These are phyloP conservation scores for Coemansia sp. DNA, from an alignment of 192 early-diverging fungal genomes.

Conservation along the genomic window DNA sequence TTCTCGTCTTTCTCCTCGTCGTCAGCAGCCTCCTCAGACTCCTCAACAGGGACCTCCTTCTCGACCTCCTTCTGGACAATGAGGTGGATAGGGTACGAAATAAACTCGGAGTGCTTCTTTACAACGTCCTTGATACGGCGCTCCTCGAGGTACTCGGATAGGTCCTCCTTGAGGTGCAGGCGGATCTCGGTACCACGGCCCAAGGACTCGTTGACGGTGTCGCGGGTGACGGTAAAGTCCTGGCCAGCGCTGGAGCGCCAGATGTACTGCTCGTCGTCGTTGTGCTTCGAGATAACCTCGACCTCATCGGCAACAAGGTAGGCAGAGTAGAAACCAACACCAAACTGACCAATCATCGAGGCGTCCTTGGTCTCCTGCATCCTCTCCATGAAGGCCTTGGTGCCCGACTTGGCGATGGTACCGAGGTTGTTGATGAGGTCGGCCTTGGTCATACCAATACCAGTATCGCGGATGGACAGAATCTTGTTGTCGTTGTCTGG, in stretches of 20 bases:
- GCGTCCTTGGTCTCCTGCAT: conserved; percentile 94
- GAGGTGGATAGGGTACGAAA: conserved; percentile 97
- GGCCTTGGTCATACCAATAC: conserved; percentile 77
- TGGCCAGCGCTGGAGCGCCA: conserved; percentile 93
- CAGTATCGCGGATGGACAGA: conserved; percentile 84
- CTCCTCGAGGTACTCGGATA: conserved; percentile 97
- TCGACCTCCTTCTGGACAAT: conserved; percentile 95
- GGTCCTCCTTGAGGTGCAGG: conserved; percentile 98
- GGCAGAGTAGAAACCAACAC: conserved; percentile 99
- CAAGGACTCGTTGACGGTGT: conserved; percentile 84
- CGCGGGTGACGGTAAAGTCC: conserved; percentile 92
- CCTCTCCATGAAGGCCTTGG: conserved; percentile 99
- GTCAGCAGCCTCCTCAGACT: conserved; percentile 67
- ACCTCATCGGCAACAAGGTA: conserved; percentile 99
- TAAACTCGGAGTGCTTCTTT: conserved; percentile 99
- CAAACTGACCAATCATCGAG: conserved; percentile 99
- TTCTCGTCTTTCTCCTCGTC: conserved; percentile 71
- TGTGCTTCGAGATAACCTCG: conserved; percentile 89
- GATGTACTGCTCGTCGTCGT: conserved; percentile 90
- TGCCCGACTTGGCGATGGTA: conserved; percentile 99
- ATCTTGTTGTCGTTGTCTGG: conserved; percentile 87
- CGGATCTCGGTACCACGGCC: conserved; percentile 96
- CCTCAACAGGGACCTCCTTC: conserved; percentile 96
- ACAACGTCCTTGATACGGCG: conserved; percentile 98
- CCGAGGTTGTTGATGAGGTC: conserved; percentile 77